These are phyloP conservation scores for Kalanchoe fedtschenkoi DNA, from an alignment of 164 flowering plant genomes.

Conservation along the genomic window DNA sequence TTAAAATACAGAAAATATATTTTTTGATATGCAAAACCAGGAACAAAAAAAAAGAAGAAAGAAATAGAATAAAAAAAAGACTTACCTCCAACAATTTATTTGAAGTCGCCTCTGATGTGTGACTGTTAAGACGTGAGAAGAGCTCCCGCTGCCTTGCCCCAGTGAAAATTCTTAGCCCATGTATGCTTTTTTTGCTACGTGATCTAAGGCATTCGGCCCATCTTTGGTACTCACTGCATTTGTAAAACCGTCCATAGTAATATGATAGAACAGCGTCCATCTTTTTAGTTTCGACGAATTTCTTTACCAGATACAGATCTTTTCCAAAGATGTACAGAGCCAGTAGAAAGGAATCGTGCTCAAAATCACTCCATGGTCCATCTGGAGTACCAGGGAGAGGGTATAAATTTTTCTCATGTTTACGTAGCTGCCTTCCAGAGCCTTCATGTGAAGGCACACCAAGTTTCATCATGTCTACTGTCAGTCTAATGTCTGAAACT, in stretches of 20 bases:
- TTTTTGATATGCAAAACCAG: not conserved
- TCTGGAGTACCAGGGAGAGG: constrained; percentile 11
- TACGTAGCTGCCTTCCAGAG: not conserved
- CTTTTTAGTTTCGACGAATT: constrained; percentile 15
- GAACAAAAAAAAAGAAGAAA: not conserved
- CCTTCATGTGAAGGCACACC: not conserved
- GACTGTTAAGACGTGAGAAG: constrained; percentile 13
- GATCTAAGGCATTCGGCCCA: constrained; percentile 16
- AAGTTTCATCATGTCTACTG: constrained; percentile 3
- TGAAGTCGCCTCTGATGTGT: constrained; percentile 8
- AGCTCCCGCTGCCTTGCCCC: constrained; percentile 18
- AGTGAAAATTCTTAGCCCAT: constrained; percentile 14
- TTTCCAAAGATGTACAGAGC: constrained; percentile 23
- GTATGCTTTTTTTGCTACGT: constrained; percentile 11
- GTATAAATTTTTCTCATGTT: constrained; percentile 1
- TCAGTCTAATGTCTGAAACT: constrained; percentile 5
- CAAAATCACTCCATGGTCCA: constrained; percentile 15
- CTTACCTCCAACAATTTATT: constrained; percentile 14
- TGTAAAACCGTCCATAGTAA: constrained; percentile 21
- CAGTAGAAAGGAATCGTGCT: constrained; percentile 13
- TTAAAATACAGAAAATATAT: not conserved
- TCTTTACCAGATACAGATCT: constrained; percentile 15
- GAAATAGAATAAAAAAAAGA: too few relatives aligned
- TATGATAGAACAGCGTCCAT: constrained; percentile 19
- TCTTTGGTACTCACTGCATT: constrained; percentile 12